Evolutionary conservation across 768 basidiomycete species (phyloP).

Genomic region (Agrocybe praecox): DNA sequence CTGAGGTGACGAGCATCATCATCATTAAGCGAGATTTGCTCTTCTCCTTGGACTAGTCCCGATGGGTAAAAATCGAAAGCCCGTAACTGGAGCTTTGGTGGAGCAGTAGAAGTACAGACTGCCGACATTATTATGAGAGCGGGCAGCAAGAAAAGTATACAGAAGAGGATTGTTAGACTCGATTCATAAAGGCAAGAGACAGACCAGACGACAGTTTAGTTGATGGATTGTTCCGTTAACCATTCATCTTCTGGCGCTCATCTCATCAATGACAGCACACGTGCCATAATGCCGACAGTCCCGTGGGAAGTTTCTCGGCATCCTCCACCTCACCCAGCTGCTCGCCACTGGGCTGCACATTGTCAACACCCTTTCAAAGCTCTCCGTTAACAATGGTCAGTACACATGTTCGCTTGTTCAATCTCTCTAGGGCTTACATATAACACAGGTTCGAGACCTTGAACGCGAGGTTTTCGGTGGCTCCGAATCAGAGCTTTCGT

Average conservation of each 20-base stretch:
- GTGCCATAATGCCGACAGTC: constrained; percentile 2
- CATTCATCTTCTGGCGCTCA: constrained; percentile 1
- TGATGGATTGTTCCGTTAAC: background rate
- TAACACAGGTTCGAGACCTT: constrained; percentile 36
- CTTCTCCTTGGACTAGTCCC: background rate
- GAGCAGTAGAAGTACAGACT: background rate
- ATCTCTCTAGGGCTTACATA: constrained; percentile 3
- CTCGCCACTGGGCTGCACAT: background rate
- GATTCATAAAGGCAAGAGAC: background rate
- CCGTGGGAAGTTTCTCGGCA: background rate
- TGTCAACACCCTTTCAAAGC: background rate
- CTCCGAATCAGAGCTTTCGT: constrained; percentile 82
- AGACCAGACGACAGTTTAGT: too few species aligned
- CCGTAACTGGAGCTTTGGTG: background rate
- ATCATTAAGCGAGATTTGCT: background rate
- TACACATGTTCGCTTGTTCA: background rate
- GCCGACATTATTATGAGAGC: background rate
- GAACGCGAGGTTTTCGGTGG: constrained; percentile 82
- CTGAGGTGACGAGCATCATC: background rate
- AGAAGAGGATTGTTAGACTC: background rate
- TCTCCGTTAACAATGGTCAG: constrained; percentile 23
- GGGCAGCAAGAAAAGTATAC: background rate
- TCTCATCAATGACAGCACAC: background rate
- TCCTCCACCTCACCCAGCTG: background rate
- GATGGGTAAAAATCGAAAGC: background rate